Base-by-base conservation (phyloP, 1,139 yeast genomes). In the Suhomyces atakaporum region DNA sequence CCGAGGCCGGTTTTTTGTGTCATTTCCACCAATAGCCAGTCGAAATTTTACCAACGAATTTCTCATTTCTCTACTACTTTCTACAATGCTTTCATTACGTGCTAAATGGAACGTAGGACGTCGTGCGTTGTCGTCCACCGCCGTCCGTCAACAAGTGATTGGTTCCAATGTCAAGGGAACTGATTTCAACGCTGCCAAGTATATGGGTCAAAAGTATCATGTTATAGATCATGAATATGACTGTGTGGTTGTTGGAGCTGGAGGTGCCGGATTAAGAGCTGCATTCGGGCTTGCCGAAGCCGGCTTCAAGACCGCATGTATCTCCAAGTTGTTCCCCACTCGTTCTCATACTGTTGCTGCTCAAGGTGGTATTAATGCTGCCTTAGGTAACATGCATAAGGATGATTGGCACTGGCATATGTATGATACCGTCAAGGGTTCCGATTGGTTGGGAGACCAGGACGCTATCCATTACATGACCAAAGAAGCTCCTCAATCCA, bases 371-470 rank as follows among this genome's bases (percentile, higher is more conserved):
- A 92, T 92, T 69, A 92, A 92, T 59, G 98, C 98, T 53, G 98
- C 98, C 28, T 76, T 92, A 47, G 92, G 95, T 51, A 92, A 92
- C 75, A 90, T 92, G 96, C 97, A 94, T 73, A 75, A 79, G 52
- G 98, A 92, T 66, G 92, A 90, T 73, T 92, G 98, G 98, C 94
- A 87, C 66, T 92, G 98, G 97, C 98, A 92, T 69, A 90, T 92
- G 96, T 90, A 90, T 69, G 98, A 92, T 62, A 92, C 98, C 58
- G 98, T 92, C 56, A 92, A 92, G 73, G 98, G 98, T 48, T 89
- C 97, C n/a, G 98, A 92, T 72, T 92, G 98, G 98, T 80, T 92
- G 47, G 98, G 98, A 56, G 98, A 92, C 70, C 98, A 92, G 72
- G 98, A 92, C 61, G 96, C 98, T 39, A 92, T 92, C 62, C 97